Conservation (phyloP, 305 asterid genomes). For the Fraxinus velutina region DNA sequence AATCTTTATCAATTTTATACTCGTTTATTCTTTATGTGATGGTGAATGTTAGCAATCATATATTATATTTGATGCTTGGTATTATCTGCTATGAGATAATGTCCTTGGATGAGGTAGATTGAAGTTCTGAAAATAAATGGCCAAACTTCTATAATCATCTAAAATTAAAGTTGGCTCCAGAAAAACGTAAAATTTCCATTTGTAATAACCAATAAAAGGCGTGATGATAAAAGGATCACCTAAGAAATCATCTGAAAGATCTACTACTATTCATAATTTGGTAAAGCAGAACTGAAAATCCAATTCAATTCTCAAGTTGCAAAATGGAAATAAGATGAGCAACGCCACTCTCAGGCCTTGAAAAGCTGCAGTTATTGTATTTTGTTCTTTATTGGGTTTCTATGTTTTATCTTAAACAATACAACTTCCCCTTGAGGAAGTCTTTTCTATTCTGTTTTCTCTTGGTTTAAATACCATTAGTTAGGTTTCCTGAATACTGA, state of each 20-base stretch:
- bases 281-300: slow-evolving; percentile 14
- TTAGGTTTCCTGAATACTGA: neutral
- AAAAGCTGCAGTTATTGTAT: neutral
- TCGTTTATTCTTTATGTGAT: slow-evolving; percentile 17
- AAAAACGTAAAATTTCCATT: neutral
- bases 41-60: neutral
- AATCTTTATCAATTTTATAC: slow-evolving; percentile 18
- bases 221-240: slow-evolving; percentile 9
- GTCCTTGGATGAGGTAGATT: slow-evolving; percentile 7
- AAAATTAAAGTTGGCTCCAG: neutral
- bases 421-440: slow-evolving; percentile 7
- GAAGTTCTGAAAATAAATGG: slow-evolving; percentile 4
- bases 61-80: slow-evolving; percentile 1
- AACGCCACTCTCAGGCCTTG: neutral
- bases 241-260: slow-evolving; percentile 1
- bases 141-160: neutral
- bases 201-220: slow-evolving; percentile 11
- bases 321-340: slow-evolving; percentile 21
- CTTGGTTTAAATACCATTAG: slow-evolving; percentile 5
- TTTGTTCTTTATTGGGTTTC: slow-evolving; percentile 6
- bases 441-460: slow-evolving; percentile 9
- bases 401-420: slow-evolving; percentile 3
- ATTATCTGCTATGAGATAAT: slow-evolving; percentile 4
- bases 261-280: neutral
- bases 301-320: slow-evolving; percentile 8